Conservation (phyloP, 352 stramenopile species). For the Pythium volutum region DNA sequence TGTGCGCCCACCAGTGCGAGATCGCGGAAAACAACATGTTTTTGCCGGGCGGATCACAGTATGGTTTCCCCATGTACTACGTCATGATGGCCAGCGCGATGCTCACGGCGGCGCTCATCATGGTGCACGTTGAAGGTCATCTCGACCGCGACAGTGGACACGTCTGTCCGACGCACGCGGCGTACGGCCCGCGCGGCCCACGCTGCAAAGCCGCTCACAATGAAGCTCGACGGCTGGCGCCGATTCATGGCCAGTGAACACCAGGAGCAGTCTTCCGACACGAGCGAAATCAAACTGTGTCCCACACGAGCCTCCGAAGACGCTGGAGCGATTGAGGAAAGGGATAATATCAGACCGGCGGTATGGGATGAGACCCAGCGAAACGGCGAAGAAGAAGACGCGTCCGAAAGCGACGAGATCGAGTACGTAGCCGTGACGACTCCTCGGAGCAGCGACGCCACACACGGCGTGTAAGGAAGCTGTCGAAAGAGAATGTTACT, state of each 20-base stretch:
- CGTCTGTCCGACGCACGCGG: no score
- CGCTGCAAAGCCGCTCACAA: constrained; percentile 19
- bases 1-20: constrained; percentile 31
- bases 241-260: constrained; percentile 20
- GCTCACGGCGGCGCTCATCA: not conserved
- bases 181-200: not conserved
- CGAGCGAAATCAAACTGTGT: constrained; percentile 31
- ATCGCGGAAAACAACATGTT: not conserved
- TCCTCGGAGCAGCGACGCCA: no score
- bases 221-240: constrained; percentile 40
- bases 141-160: no score
- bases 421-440: constrained; percentile 7
- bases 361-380: not conserved
- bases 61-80: constrained; percentile 6
- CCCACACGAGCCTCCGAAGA: constrained; percentile 6
- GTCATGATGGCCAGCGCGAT: not conserved
- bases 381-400: constrained; percentile 2
- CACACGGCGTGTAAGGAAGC: no score
- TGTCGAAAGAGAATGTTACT: no score
- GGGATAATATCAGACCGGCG: not conserved
- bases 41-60: not conserved
- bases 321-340: not conserved
- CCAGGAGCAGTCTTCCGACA: constrained; percentile 11
- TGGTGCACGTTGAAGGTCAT: not conserved
- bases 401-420: constrained; percentile 3